A percentile compares a stretch with the other conserved stretches of the same genome.
phyloP scores from a whole-genome alignment of 352 stramenopile species.

The Globisporangium viniferum region DNA sequence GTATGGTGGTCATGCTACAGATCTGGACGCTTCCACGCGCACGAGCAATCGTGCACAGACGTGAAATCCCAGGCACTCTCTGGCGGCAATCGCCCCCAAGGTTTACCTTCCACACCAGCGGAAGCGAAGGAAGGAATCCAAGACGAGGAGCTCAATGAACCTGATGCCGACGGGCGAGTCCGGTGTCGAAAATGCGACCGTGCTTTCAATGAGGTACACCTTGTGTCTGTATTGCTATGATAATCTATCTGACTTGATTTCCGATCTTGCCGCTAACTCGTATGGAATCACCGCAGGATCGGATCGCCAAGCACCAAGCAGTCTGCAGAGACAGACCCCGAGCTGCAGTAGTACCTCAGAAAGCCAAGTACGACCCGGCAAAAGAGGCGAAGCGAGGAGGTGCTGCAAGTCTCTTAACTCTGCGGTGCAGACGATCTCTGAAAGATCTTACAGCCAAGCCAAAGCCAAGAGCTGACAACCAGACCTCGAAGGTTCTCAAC shows the following conservation, averaged over 20 bases:
- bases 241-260: background rate
- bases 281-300: constrained; percentile 24
- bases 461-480: background rate
- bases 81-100: background rate
- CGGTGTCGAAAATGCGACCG: constrained; percentile 56
- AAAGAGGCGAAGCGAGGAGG: constrained; percentile 1
- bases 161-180: constrained; percentile 48
- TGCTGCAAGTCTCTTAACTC: background rate
- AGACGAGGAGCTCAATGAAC: constrained; percentile 31
- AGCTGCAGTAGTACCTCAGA: background rate
- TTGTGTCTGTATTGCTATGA: background rate
- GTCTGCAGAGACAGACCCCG: constrained; percentile 32
- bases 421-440: background rate
- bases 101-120: background rate
- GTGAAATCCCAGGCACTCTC: background rate
- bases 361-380: background rate
- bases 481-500: background rate
- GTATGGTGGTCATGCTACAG: constrained; percentile 11
- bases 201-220: constrained; percentile 34
- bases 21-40: constrained; percentile 24
- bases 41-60: constrained; percentile 22
- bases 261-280: background rate
- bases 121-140: background rate
- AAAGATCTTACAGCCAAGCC: background rate
- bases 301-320: constrained; percentile 68